Evolutionary conservation across 805 yeast species (phyloP), one percentile per base, ranked within the genome.

Genomic region (Metschnikowia dekortorum): DNA sequence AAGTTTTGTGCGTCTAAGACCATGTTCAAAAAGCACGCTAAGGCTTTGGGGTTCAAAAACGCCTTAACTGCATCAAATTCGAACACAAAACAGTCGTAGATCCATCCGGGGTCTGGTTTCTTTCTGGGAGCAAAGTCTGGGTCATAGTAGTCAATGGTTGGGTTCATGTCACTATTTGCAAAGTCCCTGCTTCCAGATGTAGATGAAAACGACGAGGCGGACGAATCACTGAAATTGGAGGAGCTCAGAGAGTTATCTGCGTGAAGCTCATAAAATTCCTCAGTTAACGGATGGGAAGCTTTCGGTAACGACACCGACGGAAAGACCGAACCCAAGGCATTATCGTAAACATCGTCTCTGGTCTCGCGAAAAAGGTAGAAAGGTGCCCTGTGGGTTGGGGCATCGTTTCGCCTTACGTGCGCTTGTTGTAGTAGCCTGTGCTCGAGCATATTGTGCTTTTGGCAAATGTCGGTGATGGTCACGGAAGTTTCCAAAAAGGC

Each of bases 331-430:
- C 84, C 83, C 53, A 66, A 75, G 0, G 74, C 71, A 5, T 72
- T 71, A n/a, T 72, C 66, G 56, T 84, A 87, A 0, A 58, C 58
- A 0, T 68, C 64, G 44, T 76, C 78, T 48, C 84, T 77, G 11
- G 69, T 67, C 11, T 75, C 73, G 6, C 74, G 75, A 3, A 79
- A 76, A 8, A 92, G 63, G 30, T 92, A 65, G 62, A 89, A 91
- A 0, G 94, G 84, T 18, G 83, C 72, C 49, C 99, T 69, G 57
- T 89, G 94, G 54, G 82, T 89, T 0, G 96, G 89, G 0, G 87
- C 86, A 71, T 94, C 99, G 58, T 89, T 87, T 6, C 71, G 55
- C 16, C 79, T 68, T 1, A 91, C 67, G 64, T 87, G 96, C 2
- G 73, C 71, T 47, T 83, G 83, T 62, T 91, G 97, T 16, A 68